Conservation (phyloP, 2,329 filamentous ascomycete species). For the Rutstroemia sp. region DNA sequence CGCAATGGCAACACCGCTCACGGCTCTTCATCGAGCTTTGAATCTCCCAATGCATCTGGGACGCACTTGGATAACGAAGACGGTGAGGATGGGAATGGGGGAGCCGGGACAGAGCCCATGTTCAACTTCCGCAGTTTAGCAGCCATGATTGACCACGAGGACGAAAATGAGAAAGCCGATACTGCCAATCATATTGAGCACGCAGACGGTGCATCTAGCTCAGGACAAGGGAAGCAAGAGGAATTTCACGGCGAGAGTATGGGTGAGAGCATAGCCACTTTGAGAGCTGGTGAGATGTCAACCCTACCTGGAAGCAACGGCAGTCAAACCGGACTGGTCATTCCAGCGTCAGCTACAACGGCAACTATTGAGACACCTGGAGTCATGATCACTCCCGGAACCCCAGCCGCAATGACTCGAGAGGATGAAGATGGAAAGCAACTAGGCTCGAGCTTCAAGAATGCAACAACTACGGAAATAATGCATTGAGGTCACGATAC, state of each 20-base stretch:
- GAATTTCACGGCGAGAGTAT: constrained; percentile 9
- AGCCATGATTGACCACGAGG: constrained; percentile 68
- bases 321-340: neutral
- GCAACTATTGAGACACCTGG: constrained; percentile 20
- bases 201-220: constrained; percentile 14
- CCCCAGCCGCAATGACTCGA: constrained; percentile 15
- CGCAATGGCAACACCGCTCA: constrained; percentile 27
- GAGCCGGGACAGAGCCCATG: constrained; percentile 61
- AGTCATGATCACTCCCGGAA: constrained; percentile 26
- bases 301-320: neutral
- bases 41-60: constrained; percentile 46
- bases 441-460: constrained; percentile 15
- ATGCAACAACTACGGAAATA: neutral
- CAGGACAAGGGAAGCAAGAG: constrained; percentile 7
- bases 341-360: constrained; percentile 10
- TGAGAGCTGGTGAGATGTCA: constrained; percentile 15
- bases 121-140: constrained; percentile 88
- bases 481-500: neutral
- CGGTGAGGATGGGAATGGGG: constrained; percentile 41
- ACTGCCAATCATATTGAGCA: constrained; percentile 24
- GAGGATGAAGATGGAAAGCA: constrained; percentile 23
- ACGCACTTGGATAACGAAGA: constrained; percentile 42
- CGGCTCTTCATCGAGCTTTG: constrained; percentile 38
- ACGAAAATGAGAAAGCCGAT: constrained; percentile 30
- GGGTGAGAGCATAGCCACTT: constrained; percentile 24